Percentiles rank a stretch among this genome's conserved stretches.
Conservation (phyloP, 768 basidiomycete species). For the Hydnomerulius pinastri region DNA sequence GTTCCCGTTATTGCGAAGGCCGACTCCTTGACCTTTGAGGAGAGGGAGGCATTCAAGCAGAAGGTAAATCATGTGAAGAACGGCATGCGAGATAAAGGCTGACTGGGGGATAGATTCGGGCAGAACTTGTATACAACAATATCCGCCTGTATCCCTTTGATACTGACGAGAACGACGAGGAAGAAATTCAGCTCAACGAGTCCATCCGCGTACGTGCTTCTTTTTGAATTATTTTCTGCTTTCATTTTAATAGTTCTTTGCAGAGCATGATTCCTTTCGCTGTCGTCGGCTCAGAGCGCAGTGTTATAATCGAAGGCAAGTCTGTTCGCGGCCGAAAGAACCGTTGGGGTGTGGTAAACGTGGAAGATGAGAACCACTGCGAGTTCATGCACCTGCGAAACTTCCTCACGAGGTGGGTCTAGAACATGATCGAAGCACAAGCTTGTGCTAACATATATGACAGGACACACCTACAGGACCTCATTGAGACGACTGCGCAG, state of each 20-base stretch:
- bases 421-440: not conserved
- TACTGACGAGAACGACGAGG: constrained; percentile 92
- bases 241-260: constrained; percentile 1
- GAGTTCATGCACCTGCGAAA: constrained; percentile 97
- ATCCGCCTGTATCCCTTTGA: constrained; percentile 97
- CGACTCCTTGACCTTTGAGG: constrained; percentile 91
- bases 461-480: constrained; percentile 95
- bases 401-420: constrained; percentile 83
- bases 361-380: constrained; percentile 95
- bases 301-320: constrained; percentile 94
- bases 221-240: not conserved
- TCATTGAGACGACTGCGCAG: constrained; percentile 98
- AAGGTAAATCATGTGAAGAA: constrained; percentile 52
- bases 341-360: constrained; percentile 98
- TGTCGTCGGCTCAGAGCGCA: constrained; percentile 95
- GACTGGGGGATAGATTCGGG: constrained; percentile 70
- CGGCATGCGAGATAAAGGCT: constrained; percentile 1
- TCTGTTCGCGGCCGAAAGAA: constrained; percentile 95
- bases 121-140: constrained; percentile 87
- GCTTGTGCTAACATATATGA: not conserved
- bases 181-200: constrained; percentile 89
- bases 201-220: constrained; percentile 71
- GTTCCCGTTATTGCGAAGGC: constrained; percentile 99
- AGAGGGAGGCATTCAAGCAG: constrained; percentile 90
- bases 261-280: constrained; percentile 96